These are phyloP conservation scores for Acanthamoeba divionensis DNA, from an alignment of 208 protist species.

Conservation along the genomic window DNA sequence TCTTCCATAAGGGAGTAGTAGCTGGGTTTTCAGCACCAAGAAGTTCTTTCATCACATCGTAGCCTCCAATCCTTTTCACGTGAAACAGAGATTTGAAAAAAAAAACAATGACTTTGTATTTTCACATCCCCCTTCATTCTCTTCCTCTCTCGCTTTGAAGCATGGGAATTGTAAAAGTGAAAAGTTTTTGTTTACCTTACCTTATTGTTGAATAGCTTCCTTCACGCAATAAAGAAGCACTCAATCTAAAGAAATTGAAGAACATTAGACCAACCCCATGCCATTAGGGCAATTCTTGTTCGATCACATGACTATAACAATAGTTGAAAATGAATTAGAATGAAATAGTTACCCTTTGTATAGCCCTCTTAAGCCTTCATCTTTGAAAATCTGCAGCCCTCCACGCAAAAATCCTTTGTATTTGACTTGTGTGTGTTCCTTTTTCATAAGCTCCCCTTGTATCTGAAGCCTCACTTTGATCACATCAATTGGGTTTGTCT, in stretches of 20 bases:
- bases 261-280: neutral
- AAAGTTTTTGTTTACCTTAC: neutral
- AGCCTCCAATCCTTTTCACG: constrained; percentile 30
- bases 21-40: neutral
- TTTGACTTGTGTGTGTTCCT: neutral
- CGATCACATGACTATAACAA: neutral
- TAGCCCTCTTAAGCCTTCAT: neutral
- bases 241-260: neutral
- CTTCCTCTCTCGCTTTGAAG: too few relatives aligned
- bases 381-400: neutral
- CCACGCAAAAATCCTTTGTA: neutral
- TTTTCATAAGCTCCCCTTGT: neutral
- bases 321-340: neutral
- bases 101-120: too few relatives aligned
- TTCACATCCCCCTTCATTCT: too few relatives aligned
- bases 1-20: constrained; percentile 28
- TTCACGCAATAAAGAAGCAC: neutral
- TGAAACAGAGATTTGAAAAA: neutral
- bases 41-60: neutral
- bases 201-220: constrained; percentile 19
- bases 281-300: too few relatives aligned
- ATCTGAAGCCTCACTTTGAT: constrained; percentile 29
- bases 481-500: constrained; percentile 37
- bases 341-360: constrained; percentile 9
- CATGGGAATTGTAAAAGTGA: neutral